These are phyloP conservation scores for Pholiota microspora DNA, from an alignment of 768 basidiomycete species.

Conservation along the genomic window DNA sequence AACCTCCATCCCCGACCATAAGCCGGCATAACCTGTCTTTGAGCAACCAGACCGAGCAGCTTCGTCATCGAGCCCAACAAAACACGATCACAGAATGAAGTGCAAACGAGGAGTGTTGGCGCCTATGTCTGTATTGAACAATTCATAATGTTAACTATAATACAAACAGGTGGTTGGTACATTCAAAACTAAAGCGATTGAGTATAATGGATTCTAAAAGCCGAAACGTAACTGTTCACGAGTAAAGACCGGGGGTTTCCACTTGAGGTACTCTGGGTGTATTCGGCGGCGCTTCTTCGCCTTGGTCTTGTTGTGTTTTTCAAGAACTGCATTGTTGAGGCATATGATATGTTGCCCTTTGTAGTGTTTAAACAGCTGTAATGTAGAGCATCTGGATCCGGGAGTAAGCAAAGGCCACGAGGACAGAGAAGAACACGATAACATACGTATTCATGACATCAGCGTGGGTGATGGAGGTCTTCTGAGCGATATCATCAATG, in stretches of 20 bases:
- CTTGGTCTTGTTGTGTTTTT: slow-evolving; percentile 84
- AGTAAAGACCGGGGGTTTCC: slow-evolving; percentile 96
- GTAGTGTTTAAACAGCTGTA: slow-evolving; percentile 94
- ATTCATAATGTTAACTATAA: slow-evolving; percentile 13
- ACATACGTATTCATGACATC: slow-evolving; percentile 99
- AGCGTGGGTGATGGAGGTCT: slow-evolving; percentile 90
- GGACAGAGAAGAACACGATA: slow-evolving; percentile 6
- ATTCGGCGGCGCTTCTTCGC: slow-evolving; percentile 79
- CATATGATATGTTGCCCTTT: slow-evolving; percentile 94
- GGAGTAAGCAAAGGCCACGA: slow-evolving; percentile 5
- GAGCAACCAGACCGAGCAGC: slow-evolving; percentile 18
- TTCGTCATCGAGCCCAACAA: slow-evolving; percentile 22
- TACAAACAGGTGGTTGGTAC: slow-evolving; percentile 19
- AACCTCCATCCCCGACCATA: slow-evolving; percentile 62
- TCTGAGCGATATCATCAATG: slow-evolving; percentile 96
- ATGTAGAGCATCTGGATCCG: slow-evolving; percentile 84
- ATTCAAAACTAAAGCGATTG: slow-evolving; percentile 8
- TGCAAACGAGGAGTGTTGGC: not conserved
- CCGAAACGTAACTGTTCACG: slow-evolving; percentile 85
- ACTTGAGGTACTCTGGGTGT: slow-evolving; percentile 74
- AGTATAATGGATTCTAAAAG: slow-evolving; percentile 32
- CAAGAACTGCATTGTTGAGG: slow-evolving; percentile 86
- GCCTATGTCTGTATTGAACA: not conserved
- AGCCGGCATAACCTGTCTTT: slow-evolving; percentile 33
- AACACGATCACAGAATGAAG: not conserved